phyloP scores from a whole-genome alignment of 23 red algal genomes.

The Cyanidiococcus yangmingshanensis region DNA sequence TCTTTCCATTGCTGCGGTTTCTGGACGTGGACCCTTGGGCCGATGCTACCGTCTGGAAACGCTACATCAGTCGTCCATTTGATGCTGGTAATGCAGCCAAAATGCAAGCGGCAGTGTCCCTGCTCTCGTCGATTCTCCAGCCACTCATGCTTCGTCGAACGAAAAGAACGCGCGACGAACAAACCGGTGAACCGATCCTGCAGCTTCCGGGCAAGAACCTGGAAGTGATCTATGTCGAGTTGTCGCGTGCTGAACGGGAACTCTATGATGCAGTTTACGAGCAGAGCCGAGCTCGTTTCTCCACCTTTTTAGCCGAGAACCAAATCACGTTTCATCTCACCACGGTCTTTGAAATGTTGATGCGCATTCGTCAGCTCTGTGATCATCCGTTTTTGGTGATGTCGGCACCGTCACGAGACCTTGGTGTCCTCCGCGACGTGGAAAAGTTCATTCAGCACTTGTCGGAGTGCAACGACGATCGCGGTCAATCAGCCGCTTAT shows the following conservation, averaged over 20 bases:
- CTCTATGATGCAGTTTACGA: conserved; percentile 18
- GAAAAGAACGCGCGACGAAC: not conserved
- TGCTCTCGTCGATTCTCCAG: not conserved
- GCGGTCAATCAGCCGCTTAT: not conserved
- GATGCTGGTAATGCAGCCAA: not conserved
- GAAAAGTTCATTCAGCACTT: conserved; percentile 25
- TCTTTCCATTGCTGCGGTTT: conserved; percentile 33
- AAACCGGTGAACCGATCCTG: conserved; percentile 13
- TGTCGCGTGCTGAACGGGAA: not conserved
- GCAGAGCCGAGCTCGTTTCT: not conserved
- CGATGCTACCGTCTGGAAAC: conserved; percentile 2
- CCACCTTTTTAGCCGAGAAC: conserved; percentile 17
- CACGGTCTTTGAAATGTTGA: conserved; percentile 28
- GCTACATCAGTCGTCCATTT: not conserved
- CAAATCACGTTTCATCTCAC: conserved; percentile 7
- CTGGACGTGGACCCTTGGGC: conserved; percentile 18
- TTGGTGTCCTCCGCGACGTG: conserved; percentile 6
- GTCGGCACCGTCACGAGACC: not conserved
- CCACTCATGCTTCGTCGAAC: conserved; percentile 21
- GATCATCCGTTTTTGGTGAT: conserved; percentile 20
- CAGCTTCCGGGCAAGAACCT: not conserved
- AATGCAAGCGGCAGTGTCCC: not conserved
- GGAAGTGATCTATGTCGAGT: not conserved
- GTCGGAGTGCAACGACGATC: not conserved
- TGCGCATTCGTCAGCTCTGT: conserved; percentile 34